phyloP scores from a whole-genome alignment of 352 stramenopile genomes.

The Hyaloperonospora brassicae region DNA sequence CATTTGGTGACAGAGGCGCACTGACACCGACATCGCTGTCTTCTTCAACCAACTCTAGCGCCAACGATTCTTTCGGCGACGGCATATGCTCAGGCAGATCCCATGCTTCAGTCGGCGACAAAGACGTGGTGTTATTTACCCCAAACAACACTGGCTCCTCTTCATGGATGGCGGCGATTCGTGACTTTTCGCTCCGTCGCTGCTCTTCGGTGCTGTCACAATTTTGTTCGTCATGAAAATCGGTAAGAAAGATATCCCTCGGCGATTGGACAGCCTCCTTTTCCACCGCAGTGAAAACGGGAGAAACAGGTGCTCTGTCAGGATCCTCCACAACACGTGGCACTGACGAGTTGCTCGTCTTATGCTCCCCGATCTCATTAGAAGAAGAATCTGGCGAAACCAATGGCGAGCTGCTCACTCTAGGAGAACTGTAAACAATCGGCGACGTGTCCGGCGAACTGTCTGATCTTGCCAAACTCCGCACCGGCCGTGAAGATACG shows the following conservation, averaged over 20 bases:
- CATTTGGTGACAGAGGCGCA: slow-evolving; percentile 9
- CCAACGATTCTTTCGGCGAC: slow-evolving; percentile 14
- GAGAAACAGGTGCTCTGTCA: background rate
- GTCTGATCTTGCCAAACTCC: slow-evolving; percentile 16
- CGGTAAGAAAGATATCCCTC: slow-evolving; percentile 12
- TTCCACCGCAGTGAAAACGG: slow-evolving; percentile 6
- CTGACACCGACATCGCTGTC: slow-evolving; percentile 16
- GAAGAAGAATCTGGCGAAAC: slow-evolving; percentile 18
- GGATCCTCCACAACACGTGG: slow-evolving; percentile 7
- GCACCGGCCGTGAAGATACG: slow-evolving; percentile 6
- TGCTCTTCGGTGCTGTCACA: slow-evolving; percentile 27
- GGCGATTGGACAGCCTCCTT: slow-evolving; percentile 3
- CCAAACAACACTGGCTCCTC: slow-evolving; percentile 21
- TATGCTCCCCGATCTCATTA: slow-evolving; percentile 5
- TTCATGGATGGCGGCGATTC: slow-evolving; percentile 11
- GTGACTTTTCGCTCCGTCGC: slow-evolving; percentile 5
- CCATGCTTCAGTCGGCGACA: slow-evolving; percentile 30
- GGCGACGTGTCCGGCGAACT: slow-evolving; percentile 14
- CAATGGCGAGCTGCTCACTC: slow-evolving; percentile 26
- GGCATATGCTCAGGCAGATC: slow-evolving; percentile 25
- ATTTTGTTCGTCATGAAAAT: slow-evolving; percentile 13
- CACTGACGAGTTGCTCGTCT: slow-evolving; percentile 3
- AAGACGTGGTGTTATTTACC: slow-evolving; percentile 13
- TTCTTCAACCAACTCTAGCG: slow-evolving; percentile 8
- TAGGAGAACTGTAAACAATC: slow-evolving; percentile 21